Evolutionary conservation across 2,329 filamentous ascomycete genomes (phyloP).

Genomic region (Paraphoma sp.): DNA sequence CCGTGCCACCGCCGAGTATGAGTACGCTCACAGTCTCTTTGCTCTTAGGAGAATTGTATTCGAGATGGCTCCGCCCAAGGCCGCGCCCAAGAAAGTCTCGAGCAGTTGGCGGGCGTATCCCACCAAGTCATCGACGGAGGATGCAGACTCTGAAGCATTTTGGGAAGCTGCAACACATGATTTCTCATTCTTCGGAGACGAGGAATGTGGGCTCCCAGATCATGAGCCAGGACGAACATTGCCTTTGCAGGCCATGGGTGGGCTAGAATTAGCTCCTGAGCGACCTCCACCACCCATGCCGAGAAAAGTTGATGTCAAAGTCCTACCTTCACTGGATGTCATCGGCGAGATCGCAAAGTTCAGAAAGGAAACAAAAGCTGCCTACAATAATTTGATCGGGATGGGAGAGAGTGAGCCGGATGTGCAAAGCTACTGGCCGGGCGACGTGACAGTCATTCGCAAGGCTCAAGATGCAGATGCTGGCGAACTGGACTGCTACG

Average conservation of each 20-base stretch:
- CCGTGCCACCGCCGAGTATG: slow-evolving; percentile 56
- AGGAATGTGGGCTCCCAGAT: slow-evolving; percentile 60
- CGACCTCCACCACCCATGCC: slow-evolving; percentile 14
- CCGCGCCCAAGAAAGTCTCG: slow-evolving; percentile 43
- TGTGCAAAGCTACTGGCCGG: slow-evolving; percentile 66
- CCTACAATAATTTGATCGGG: slow-evolving; percentile 50
- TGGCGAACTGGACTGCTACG: slow-evolving; percentile 57
- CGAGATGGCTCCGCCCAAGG: slow-evolving; percentile 50
- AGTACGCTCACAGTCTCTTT: slow-evolving; percentile 60
- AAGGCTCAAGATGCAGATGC: slow-evolving; percentile 47
- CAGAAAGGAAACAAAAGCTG: slow-evolving; percentile 58
- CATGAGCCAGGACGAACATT: slow-evolving; percentile 53
- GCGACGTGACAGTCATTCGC: slow-evolving; percentile 65
- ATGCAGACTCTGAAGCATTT: slow-evolving; percentile 64
- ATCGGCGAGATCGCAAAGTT: slow-evolving; percentile 62
- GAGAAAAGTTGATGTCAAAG: slow-evolving; percentile 3
- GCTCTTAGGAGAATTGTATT: slow-evolving; percentile 63
- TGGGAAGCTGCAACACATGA: slow-evolving; percentile 66
- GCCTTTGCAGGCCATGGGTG: slow-evolving; percentile 56
- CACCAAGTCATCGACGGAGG: slow-evolving; percentile 64
- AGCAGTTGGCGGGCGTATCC: slow-evolving; percentile 54
- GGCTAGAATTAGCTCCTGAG: slow-evolving; percentile 43
- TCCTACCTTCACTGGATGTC: slow-evolving; percentile 52
- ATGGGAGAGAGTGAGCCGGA: slow-evolving; percentile 40
- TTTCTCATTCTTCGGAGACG: slow-evolving; percentile 67